phyloP scores from a whole-genome alignment of 768 basidiomycete genomes.

The Obba rivulosa region DNA sequence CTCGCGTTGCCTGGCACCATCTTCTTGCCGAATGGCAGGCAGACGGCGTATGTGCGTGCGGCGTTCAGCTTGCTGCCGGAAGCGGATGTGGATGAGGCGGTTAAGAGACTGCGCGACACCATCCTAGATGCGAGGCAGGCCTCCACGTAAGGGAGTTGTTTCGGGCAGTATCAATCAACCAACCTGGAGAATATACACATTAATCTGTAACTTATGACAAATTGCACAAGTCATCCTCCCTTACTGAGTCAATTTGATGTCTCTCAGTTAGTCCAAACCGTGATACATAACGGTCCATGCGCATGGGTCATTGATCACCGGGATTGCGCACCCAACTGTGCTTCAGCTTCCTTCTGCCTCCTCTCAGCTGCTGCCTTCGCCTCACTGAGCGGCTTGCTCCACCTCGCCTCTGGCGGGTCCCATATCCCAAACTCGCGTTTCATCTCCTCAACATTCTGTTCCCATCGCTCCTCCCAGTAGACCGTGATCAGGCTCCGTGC shows the following conservation, averaged over 20 bases:
- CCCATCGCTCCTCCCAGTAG: slow-evolving; percentile 96
- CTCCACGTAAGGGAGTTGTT: background rate
- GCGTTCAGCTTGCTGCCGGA: slow-evolving; percentile 70
- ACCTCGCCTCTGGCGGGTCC: slow-evolving; percentile 73
- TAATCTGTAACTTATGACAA: background rate
- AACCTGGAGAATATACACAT: no score
- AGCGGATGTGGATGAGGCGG: slow-evolving; percentile 70
- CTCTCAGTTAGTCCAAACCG: no score
- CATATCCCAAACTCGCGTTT: slow-evolving; percentile 81
- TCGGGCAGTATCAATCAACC: no score
- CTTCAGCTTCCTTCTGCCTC: slow-evolving; percentile 6
- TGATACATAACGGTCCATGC: no score
- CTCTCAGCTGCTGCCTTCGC: slow-evolving; percentile 40
- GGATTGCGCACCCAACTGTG: background rate
- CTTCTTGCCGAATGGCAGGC: slow-evolving; percentile 71
- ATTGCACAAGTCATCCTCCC: no score
- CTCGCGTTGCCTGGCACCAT: slow-evolving; percentile 84
- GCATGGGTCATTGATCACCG: no score
- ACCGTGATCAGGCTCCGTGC: slow-evolving; percentile 79
- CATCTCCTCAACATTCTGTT: slow-evolving; percentile 74
- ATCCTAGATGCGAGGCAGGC: slow-evolving; percentile 19
- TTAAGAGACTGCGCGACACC: slow-evolving; percentile 47
- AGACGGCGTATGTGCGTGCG: slow-evolving; percentile 78
- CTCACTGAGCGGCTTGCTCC: slow-evolving; percentile 62
- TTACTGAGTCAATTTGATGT: no score